phyloP scores from a whole-genome alignment of 306 rosid genomes.

The Lagenaria siceraria region DNA sequence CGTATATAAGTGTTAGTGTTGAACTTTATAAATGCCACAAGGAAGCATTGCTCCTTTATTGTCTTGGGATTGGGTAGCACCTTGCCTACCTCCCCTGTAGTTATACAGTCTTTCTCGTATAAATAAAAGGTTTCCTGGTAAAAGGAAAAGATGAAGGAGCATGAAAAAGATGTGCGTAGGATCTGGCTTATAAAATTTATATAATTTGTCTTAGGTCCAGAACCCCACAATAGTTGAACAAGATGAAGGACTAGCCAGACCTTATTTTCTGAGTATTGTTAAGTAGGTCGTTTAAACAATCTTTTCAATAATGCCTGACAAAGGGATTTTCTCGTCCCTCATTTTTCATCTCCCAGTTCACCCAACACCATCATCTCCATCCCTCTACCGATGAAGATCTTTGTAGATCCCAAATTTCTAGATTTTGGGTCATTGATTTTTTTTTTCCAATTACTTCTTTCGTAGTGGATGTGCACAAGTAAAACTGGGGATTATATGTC shows the following conservation, averaged over 20 bases:
- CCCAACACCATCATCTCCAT: background rate
- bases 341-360: background rate
- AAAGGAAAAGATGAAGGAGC: background rate
- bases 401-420: background rate
- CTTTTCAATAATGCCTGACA: background rate
- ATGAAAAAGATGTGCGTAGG: background rate
- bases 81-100: background rate
- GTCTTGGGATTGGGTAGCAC: background rate
- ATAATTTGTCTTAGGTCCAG: background rate
- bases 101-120: background rate
- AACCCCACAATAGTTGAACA: background rate
- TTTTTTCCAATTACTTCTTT: background rate
- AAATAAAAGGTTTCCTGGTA: background rate
- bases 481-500: background rate
- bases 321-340: background rate
- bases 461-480: background rate
- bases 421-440: background rate
- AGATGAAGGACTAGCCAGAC: background rate
- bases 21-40: background rate
- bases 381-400: background rate
- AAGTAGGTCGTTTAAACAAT: background rate
- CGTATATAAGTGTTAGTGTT: background rate
- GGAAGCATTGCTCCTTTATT: background rate
- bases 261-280: background rate
- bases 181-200: background rate